Evolutionary conservation across 169 alveolate genomes (phyloP), one percentile per base, ranked within the genome.

Genomic region (Cryptosporidium andersoni): DNA sequence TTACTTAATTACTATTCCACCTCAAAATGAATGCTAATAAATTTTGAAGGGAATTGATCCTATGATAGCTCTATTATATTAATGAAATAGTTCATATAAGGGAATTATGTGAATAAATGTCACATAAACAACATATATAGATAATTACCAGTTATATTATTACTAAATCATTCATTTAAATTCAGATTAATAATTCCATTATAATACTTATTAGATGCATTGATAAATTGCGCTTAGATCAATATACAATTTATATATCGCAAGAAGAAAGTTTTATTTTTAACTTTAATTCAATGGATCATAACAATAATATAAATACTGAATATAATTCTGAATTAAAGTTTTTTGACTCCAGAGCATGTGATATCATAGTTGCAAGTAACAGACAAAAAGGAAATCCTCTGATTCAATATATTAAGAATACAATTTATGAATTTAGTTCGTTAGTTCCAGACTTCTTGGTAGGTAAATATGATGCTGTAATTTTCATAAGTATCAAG

Each of bases 381-480:
- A 43, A 34, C 64, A 82, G 90, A 42, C 90, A 82, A 39, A 64
- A 64, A 60, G 90, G 90, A 9, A 82, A 82, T 67, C 88, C 90
- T 39, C 36, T 82, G 47, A 51, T 82, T 11, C 12, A 45, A 5
- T 14, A 64, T 52, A 56, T 82, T 39, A 48, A 58, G 37, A 81
- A 82, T 63, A 89, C 80, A 9, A 81, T 88, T 2, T 64, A 64
- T 43, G 64, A 66, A 51, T 68, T 68, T 45, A 80, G 62, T 49
- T 62, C 81, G 14, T 80, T 89, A 8, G 89, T 68, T 48, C 90
- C 90, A 2, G 92, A 89, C 56, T 89, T 68, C 67, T 62, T 89
- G 3, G 92, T 89, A 49, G 92, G 92, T 1, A 66, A 68, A 25
- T 68, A 74, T 7, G 81, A 81, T 43, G 82, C 89, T 42, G 92